Conservation (phyloP, 2,329 filamentous ascomycete genomes). For the Penicillium sp. region DNA sequence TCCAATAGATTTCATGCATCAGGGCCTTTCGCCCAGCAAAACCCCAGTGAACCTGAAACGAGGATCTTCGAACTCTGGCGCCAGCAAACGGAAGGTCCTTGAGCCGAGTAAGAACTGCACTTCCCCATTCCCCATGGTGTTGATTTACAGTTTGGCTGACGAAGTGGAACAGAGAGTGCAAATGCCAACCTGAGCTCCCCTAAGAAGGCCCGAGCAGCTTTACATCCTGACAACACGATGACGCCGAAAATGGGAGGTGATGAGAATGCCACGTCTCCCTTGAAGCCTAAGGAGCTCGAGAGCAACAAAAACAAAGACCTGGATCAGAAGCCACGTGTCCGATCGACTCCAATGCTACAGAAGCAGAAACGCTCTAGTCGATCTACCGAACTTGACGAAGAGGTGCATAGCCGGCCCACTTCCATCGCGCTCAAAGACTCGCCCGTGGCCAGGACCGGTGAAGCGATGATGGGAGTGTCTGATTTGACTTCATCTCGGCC, state of each 20-base stretch:
- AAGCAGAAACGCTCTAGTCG: slow-evolving; percentile 14
- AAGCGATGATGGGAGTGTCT: not conserved
- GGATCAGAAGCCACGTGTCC: slow-evolving; percentile 11
- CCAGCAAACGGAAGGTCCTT: slow-evolving; percentile 34
- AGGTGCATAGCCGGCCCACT: not conserved
- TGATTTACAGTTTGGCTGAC: not conserved
- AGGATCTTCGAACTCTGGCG: slow-evolving; percentile 11
- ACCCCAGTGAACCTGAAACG: slow-evolving; percentile 15
- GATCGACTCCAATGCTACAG: slow-evolving; percentile 1
- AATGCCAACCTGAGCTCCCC: slow-evolving; percentile 45
- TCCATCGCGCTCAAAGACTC: slow-evolving; percentile 5
- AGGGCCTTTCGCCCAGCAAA: slow-evolving; percentile 14
- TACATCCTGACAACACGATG: slow-evolving; percentile 17
- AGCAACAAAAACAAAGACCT: slow-evolving; percentile 5
- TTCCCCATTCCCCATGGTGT: not conserved
- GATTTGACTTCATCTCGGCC: slow-evolving; percentile 53
- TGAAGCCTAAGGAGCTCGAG: slow-evolving; percentile 13
- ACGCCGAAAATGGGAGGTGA: slow-evolving; percentile 4
- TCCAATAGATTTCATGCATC: slow-evolving; percentile 4
- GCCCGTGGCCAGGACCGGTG: slow-evolving; percentile 10
- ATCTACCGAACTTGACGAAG: slow-evolving; percentile 8
- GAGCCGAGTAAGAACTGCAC: slow-evolving; percentile 39
- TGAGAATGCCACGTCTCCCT: slow-evolving; percentile 16
- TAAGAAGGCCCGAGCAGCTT: slow-evolving; percentile 21
- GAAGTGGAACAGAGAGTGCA: slow-evolving; percentile 41